These are phyloP conservation scores for Monosporozyma solicola DNA, from an alignment of 805 yeast species.

Conservation along the genomic window DNA sequence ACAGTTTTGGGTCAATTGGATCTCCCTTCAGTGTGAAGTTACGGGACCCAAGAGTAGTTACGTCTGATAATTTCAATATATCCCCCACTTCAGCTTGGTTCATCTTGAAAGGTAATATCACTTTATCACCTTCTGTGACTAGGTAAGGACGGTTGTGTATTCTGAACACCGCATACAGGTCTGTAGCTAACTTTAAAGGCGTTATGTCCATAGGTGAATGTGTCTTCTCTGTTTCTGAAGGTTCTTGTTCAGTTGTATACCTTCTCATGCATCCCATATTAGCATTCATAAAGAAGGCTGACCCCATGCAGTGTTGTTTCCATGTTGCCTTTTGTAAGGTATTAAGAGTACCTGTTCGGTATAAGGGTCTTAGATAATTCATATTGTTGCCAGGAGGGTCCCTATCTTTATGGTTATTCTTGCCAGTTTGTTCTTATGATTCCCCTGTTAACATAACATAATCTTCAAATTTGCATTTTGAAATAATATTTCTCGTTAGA, in stretches of 20 bases:
- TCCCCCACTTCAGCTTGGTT: constrained; percentile 79
- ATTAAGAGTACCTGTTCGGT: not conserved
- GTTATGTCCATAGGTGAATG: constrained; percentile 34
- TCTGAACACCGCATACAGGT: constrained; percentile 71
- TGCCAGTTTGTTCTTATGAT: not conserved
- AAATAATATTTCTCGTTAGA: not conserved
- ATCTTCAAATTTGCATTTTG: not conserved
- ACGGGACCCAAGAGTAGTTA: constrained; percentile 76
- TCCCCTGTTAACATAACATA: not conserved
- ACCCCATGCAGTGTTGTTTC: not conserved
- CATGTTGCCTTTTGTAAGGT: not conserved
- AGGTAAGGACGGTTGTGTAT: constrained; percentile 79
- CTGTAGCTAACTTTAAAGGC: constrained; percentile 58
- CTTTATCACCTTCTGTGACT: constrained; percentile 84
- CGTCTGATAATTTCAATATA: constrained; percentile 60
- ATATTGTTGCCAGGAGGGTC: not conserved
- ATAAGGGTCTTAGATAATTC: not conserved
- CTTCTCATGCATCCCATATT: not conserved
- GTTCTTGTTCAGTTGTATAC: not conserved
- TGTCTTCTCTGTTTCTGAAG: not conserved
- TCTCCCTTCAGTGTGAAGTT: constrained; percentile 59
- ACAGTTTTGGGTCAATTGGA: constrained; percentile 45
- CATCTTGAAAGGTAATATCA: constrained; percentile 70
- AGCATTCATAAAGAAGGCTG: not conserved
- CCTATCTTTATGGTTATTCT: not conserved